A percentile compares a stretch with the other conserved stretches of the same genome.
Evolutionary conservation across 2,329 filamentous ascomycete species (phyloP).

Genomic region (Hortaea werneckii): DNA sequence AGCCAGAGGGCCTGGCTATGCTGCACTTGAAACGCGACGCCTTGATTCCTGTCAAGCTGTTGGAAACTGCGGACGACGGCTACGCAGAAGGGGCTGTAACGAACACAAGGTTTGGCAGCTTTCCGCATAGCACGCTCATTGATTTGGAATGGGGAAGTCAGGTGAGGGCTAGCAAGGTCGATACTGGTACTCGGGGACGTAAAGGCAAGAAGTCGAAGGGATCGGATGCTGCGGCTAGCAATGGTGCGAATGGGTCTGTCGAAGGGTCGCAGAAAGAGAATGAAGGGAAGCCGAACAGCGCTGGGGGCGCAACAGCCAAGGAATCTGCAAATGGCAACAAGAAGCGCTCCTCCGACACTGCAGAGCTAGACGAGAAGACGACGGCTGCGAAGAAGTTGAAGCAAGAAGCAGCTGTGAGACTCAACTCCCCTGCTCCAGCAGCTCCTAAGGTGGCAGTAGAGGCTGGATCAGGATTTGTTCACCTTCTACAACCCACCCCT

Average conservation of each 20-base stretch:
- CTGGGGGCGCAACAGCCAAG: conserved; percentile 4
- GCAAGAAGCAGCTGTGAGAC: neutral
- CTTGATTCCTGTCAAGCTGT: conserved; percentile 60
- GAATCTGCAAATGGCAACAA: neutral
- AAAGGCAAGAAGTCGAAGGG: conserved; percentile 47
- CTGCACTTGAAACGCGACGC: conserved; percentile 83
- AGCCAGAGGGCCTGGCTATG: conserved; percentile 61
- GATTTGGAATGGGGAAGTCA: conserved; percentile 83
- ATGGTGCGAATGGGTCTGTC: conserved; percentile 18
- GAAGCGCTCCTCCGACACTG: neutral
- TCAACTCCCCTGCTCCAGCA: neutral
- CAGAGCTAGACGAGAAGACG: neutral
- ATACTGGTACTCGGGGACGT: conserved; percentile 79
- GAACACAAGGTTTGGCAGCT: conserved; percentile 88
- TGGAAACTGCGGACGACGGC: conserved; percentile 28
- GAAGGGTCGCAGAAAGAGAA: conserved; percentile 27
- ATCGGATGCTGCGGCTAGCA: conserved; percentile 15
- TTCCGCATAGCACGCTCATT: conserved; percentile 45
- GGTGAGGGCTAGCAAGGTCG: conserved; percentile 77
- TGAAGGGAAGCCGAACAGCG: conserved; percentile 21
- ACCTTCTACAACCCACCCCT: conserved; percentile 67
- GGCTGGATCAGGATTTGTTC: conserved; percentile 60
- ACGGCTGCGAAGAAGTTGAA: neutral
- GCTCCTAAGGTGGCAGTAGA: conserved; percentile 38
- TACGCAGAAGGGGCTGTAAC: conserved; percentile 43